phyloP scores from a whole-genome alignment of 2,329 filamentous ascomycete species.

The Mariannaea sp. region DNA sequence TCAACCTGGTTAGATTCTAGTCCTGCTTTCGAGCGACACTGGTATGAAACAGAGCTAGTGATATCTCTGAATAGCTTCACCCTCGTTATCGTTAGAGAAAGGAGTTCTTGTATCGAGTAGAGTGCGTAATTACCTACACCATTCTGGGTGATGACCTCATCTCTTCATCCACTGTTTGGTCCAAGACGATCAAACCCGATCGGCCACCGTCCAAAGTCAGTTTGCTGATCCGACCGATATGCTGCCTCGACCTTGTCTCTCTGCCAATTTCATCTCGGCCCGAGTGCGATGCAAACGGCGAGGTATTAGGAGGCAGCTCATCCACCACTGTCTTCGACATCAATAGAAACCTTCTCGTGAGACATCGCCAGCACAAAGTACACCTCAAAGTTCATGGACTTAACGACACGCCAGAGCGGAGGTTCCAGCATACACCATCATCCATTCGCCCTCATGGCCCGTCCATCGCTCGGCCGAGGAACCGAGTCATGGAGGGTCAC shows the following conservation, averaged over 20 bases:
- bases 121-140: no score
- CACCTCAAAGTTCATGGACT: not conserved
- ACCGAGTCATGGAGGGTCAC: not conserved
- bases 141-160: no score
- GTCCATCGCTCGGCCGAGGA: not conserved
- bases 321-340: not conserved
- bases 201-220: no score
- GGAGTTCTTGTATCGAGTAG: no score
- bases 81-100: not conserved
- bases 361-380: not conserved
- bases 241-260: not conserved
- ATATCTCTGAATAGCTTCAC: slow-evolving; percentile 9
- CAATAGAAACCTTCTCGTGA: not conserved
- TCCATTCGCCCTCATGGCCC: not conserved
- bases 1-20: no score
- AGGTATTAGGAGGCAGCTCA: not conserved
- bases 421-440: not conserved
- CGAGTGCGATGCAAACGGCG: not conserved
- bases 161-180: not conserved
- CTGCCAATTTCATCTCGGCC: not conserved
- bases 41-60: not conserved
- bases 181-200: no score
- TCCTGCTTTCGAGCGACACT: not conserved
- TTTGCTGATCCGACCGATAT: not conserved
- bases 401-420: not conserved